phyloP scores from a whole-genome alignment of 192 early-diverging fungal genomes.

The Coemansia javaensis region DNA sequence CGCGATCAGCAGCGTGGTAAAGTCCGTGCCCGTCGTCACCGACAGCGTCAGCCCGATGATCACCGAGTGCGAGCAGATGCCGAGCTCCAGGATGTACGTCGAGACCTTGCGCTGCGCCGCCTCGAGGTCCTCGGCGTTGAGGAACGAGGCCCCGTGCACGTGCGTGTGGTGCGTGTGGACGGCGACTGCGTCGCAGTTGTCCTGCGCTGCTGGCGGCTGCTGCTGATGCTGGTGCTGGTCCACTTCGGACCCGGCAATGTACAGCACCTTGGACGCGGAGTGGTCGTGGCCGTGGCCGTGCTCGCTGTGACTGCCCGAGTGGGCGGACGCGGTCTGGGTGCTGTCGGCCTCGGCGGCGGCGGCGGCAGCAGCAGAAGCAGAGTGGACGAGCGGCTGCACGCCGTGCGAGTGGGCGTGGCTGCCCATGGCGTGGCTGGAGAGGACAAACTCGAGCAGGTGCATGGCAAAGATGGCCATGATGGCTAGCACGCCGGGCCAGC shows the following conservation, averaged over 20 bases:
- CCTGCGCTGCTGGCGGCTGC: neutral
- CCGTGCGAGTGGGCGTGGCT: constrained; percentile 27
- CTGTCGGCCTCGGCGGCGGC: constrained; percentile 3
- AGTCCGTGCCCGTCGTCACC: constrained; percentile 50
- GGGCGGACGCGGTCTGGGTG: constrained; percentile 4
- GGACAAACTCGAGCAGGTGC: constrained; percentile 62
- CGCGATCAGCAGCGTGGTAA: constrained; percentile 59
- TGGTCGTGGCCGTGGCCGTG: neutral
- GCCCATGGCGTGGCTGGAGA: constrained; percentile 44
- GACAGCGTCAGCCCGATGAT: constrained; percentile 69
- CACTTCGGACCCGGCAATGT: no score
- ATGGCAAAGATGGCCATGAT: constrained; percentile 62
- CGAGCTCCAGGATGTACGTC: constrained; percentile 70
- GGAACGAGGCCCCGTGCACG: constrained; percentile 39
- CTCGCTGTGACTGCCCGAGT: neutral
- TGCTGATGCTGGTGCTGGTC: no score
- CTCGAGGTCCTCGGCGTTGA: constrained; percentile 1
- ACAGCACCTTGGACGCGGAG: neutral
- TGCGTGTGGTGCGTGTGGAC: constrained; percentile 50
- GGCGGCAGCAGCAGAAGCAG: neutral
- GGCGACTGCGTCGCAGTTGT: constrained; percentile 38
- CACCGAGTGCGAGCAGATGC: constrained; percentile 72
- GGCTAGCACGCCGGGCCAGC: constrained; percentile 55
- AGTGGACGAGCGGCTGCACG: neutral
- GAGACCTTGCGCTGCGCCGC: constrained; percentile 35